Conservation (phyloP, 2,329 filamentous ascomycete species). For the Curvularia eragrostidis region DNA sequence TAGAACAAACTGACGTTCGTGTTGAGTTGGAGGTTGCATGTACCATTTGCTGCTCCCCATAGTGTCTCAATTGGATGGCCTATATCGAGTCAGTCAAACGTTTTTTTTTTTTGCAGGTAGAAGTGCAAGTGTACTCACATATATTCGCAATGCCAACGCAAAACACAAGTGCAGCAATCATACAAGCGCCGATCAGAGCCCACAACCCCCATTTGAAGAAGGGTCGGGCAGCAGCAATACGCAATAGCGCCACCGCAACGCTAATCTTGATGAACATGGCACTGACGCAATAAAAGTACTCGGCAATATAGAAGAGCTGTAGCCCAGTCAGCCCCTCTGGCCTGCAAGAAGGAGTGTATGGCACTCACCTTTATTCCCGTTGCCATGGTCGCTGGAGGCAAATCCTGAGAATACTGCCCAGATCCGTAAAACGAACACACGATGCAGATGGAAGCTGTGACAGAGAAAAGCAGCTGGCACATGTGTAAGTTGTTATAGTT, state of each 20-base stretch:
- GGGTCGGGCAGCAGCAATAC: constrained; percentile 22
- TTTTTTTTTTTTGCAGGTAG: no score
- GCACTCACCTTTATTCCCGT: constrained; percentile 24
- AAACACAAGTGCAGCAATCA: constrained; percentile 27
- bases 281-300: constrained; percentile 31
- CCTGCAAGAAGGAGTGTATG: no score
- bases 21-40: constrained; percentile 29
- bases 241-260: constrained; percentile 29
- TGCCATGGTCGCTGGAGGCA: constrained; percentile 19
- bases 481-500: constrained; percentile 2
- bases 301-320: constrained; percentile 29
- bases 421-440: constrained; percentile 29
- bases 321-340: background rate
- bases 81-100: constrained; percentile 4
- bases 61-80: constrained; percentile 30
- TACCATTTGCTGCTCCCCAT: constrained; percentile 31
- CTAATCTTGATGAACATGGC: constrained; percentile 32
- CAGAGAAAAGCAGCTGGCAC: constrained; percentile 22
- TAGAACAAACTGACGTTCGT: constrained; percentile 32
- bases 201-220: constrained; percentile 21
- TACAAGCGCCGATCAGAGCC: constrained; percentile 21
- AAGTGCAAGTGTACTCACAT: constrained; percentile 14
- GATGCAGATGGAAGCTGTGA: constrained; percentile 30
- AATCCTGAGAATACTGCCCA: constrained; percentile 20
- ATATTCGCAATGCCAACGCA: constrained; percentile 30